Percentiles rank a stretch among this genome's conserved stretches.
Conservation (phyloP, 371 early-diverging fungal genomes). For the Batkoa obscura region DNA sequence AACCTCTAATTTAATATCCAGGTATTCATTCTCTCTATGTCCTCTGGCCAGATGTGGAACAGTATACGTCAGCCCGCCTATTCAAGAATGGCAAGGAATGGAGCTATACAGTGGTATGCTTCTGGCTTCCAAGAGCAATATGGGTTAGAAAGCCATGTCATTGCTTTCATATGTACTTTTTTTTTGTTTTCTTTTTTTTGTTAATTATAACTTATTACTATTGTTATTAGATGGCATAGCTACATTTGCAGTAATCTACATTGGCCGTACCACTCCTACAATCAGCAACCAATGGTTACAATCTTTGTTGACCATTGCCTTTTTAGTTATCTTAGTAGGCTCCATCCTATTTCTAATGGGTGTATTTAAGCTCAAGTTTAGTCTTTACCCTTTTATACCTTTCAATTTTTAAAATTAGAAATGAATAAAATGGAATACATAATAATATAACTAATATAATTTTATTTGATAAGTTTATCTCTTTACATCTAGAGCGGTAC, state of each 20-base stretch:
- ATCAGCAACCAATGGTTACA: constrained; percentile 13
- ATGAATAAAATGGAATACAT: no score
- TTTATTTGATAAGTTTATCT: no score
- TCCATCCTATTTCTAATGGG: not conserved
- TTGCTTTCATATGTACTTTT: constrained; percentile 52
- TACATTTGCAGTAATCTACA: constrained; percentile 22
- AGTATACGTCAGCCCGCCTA: constrained; percentile 61
- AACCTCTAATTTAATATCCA: constrained; percentile 7
- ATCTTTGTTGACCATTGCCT: not conserved
- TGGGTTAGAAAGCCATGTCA: constrained; percentile 56
- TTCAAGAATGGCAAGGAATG: constrained; percentile 22
- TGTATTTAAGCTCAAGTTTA: not conserved
- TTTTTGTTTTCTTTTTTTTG: not conserved
- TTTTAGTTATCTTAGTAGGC: not conserved
- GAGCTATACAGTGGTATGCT: constrained; percentile 41
- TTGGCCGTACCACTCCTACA: constrained; percentile 20
- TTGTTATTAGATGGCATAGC: constrained; percentile 26
- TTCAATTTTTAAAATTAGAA: no score
- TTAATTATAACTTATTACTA: not conserved
- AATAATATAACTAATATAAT: no score
- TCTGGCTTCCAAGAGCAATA: constrained; percentile 54
- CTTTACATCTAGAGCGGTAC: not conserved
- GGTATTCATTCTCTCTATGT: constrained; percentile 48
- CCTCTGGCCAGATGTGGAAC: constrained; percentile 80
- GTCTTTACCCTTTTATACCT: not conserved